A percentile compares a stretch with the other conserved stretches of the same genome.
These are phyloP conservation scores for Hippophae tibetana DNA, from an alignment of 306 rosid species.

Conservation along the genomic window DNA sequence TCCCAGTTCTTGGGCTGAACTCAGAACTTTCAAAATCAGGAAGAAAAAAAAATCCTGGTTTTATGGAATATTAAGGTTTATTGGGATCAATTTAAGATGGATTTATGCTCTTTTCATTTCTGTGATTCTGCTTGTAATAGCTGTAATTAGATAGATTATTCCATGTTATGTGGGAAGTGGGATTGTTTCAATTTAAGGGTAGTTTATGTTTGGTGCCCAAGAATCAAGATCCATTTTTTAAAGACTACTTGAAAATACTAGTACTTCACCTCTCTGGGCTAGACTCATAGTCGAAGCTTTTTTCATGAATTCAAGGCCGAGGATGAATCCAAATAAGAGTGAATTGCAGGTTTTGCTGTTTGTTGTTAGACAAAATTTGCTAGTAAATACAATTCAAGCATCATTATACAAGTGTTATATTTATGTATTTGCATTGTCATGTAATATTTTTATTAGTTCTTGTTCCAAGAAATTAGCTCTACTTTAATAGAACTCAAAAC, in stretches of 20 bases:
- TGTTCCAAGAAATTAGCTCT: background rate
- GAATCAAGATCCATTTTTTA: background rate
- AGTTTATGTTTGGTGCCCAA: background rate
- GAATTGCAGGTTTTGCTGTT: too few relatives aligned
- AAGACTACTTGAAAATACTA: too few relatives aligned
- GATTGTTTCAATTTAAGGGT: background rate
- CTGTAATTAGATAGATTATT: constrained; percentile 8
- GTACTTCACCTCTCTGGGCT: too few relatives aligned
- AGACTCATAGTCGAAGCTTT: too few relatives aligned
- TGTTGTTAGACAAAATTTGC: too few relatives aligned
- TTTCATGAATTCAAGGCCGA: too few relatives aligned
- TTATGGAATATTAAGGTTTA: background rate
- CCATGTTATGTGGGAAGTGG: background rate
- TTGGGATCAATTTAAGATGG: too few relatives aligned
- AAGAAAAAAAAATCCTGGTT: background rate
- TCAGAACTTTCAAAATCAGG: too few relatives aligned
- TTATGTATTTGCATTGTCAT: background rate
- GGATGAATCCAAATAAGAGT: too few relatives aligned
- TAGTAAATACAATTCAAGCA: background rate
- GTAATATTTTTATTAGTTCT: constrained; percentile 5
- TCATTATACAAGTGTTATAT: background rate
- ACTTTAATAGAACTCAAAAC: background rate
- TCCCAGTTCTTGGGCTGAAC: constrained; percentile 1
- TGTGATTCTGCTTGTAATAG: background rate
- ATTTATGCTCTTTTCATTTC: background rate